phyloP scores from a whole-genome alignment of 2,329 filamentous ascomycete species.

The Alternaria triticimaculans region DNA sequence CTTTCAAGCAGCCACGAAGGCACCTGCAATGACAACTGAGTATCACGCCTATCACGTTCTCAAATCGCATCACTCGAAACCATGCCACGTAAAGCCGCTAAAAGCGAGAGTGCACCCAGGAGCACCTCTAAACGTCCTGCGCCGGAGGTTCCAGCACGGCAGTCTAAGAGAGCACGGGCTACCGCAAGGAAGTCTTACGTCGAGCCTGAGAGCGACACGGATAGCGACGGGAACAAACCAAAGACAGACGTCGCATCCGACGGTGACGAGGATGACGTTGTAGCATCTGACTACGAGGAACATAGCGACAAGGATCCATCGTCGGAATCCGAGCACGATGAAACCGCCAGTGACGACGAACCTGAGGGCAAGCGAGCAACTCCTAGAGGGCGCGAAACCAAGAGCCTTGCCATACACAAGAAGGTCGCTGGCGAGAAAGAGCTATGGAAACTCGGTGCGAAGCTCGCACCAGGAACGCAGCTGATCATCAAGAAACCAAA shows the following conservation, averaged over 20 bases:
- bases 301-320: slow-evolving; percentile 40
- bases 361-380: slow-evolving; percentile 33
- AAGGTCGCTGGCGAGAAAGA: slow-evolving; percentile 53
- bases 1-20: slow-evolving; percentile 14
- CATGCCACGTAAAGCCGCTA: slow-evolving; percentile 43
- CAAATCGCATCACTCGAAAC: neutral
- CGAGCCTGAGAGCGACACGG: slow-evolving; percentile 37
- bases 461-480: slow-evolving; percentile 64
- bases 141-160: slow-evolving; percentile 37
- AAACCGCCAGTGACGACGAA: slow-evolving; percentile 39
- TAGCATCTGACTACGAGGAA: slow-evolving; percentile 53
- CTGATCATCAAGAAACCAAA: slow-evolving; percentile 69
- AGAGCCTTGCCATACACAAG: slow-evolving; percentile 28
- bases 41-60: neutral
- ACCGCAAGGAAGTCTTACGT: slow-evolving; percentile 44
- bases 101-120: slow-evolving; percentile 19
- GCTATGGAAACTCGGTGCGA: slow-evolving; percentile 64
- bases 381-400: slow-evolving; percentile 25
- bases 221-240: slow-evolving; percentile 21
- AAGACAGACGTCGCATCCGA: slow-evolving; percentile 29
- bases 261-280: slow-evolving; percentile 43
- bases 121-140: slow-evolving; percentile 47
- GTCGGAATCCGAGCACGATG: slow-evolving; percentile 43
- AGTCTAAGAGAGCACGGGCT: slow-evolving; percentile 46
- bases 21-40: slow-evolving; percentile 4